Conservation (phyloP, 2,329 filamentous ascomycete genomes). For the Aspergillus sp. region DNA sequence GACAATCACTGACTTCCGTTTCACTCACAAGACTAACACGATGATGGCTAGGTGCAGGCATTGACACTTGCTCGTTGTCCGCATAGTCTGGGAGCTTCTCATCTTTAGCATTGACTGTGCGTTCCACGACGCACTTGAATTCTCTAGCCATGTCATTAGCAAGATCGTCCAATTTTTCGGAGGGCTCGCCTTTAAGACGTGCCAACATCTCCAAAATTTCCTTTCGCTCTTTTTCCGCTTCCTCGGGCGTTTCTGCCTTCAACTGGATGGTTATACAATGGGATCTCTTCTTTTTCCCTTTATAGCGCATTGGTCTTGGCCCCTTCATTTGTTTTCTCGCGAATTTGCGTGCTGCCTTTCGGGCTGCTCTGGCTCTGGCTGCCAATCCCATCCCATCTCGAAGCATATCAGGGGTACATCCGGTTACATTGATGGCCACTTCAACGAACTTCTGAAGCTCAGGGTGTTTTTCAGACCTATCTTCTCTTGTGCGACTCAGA, state of each 20-base stretch:
- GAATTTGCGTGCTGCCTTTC: slow-evolving; percentile 13
- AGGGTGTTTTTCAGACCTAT: slow-evolving; percentile 22
- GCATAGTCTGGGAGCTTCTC: too few species aligned
- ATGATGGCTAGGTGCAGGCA: too few species aligned
- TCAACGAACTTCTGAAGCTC: slow-evolving; percentile 34
- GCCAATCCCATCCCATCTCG: not conserved
- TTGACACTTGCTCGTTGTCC: too few species aligned
- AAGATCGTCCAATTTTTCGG: not conserved
- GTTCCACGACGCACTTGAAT: too few species aligned
- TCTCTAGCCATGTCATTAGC: not conserved
- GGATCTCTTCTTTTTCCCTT: not conserved
- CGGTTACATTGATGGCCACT: slow-evolving; percentile 23
- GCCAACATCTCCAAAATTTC: not conserved
- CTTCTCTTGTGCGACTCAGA: slow-evolving; percentile 33
- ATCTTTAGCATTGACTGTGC: too few species aligned
- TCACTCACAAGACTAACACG: too few species aligned
- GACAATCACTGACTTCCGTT: too few species aligned
- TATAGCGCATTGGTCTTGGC: not conserved
- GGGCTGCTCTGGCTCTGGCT: not conserved
- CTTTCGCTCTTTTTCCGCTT: not conserved
- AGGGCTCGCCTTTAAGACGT: not conserved
- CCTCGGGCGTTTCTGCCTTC: not conserved
- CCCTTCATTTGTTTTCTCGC: not conserved
- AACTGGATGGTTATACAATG: slow-evolving; percentile 8
- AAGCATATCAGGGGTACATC: slow-evolving; percentile 5